Base-by-base conservation (phyloP, 73 alveolate species). In the Paramecium bursaria region DNA sequence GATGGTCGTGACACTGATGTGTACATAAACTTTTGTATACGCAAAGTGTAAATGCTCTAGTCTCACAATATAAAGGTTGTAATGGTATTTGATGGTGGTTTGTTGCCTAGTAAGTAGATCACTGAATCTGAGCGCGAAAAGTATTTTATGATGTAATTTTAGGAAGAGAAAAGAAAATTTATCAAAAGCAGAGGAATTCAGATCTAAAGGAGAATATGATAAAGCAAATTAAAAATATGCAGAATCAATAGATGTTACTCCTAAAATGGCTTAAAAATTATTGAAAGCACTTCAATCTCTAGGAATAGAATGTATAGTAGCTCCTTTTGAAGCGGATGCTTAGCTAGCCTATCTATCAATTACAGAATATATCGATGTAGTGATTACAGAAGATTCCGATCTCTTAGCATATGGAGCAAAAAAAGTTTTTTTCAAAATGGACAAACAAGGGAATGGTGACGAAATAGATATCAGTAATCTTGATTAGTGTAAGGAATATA, bases 321-420 rank as follows among this genome's bases (percentile, higher is more conserved):
- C 99, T 7, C 99, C 99, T 2, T 98, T 93, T 88, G 99, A 98
- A 85, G 99, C 99, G 10, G 99, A 98, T 93, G 98, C 99, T 15
- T 94, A 98, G 90, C 87, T 98, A 54, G 98, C 98, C 13, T 95
- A 95, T 87, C 86, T 98, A 21, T 88, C 86, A 22, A 77, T 86
- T 82, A 90, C 76, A 10, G 95, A 91, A 75, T 86, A 91, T 50
- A 98, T 97, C 7, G 97, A 95, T 74, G 91, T 92, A 21, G 94
- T 96, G 13, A 87, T 96, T 46, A 95, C 99, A 15, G 99, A 98
- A 86, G 99, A 98, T 82, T 93, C 99, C 15, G 99, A 98, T 91
- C 94, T 98, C 61, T 90, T 98, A 46, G 99, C 98, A 5, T 93
- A 89, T 49, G 99, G 99, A 5, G 95, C 96, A 42, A 74, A 90